Percentiles rank a stretch among this genome's conserved stretches.
Conservation (phyloP, 2,329 filamentous ascomycete genomes). For the Orbilia javanica region DNA sequence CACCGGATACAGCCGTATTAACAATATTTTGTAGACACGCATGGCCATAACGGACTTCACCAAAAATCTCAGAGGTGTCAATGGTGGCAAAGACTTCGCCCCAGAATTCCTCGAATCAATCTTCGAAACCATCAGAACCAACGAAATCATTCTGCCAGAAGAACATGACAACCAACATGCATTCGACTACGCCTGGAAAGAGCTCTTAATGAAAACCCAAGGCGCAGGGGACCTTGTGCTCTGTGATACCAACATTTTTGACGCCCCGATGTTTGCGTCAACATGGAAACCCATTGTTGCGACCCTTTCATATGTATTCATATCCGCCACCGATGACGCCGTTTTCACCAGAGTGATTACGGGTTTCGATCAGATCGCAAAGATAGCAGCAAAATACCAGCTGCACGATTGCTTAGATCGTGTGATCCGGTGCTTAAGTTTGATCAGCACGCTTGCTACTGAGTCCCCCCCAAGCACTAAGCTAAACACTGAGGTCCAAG, state of each 20-base stretch:
- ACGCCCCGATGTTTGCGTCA: slow-evolving; percentile 96
- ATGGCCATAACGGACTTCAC: slow-evolving; percentile 89
- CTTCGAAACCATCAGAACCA: slow-evolving; percentile 88
- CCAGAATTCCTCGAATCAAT: slow-evolving; percentile 86
- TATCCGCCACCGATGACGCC: slow-evolving; percentile 96
- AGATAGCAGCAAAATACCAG: slow-evolving; percentile 86
- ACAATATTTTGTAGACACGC: slow-evolving; percentile 73
- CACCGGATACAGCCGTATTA: not conserved
- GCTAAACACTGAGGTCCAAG: slow-evolving; percentile 95
- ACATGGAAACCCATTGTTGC: slow-evolving; percentile 96
- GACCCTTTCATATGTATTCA: slow-evolving; percentile 96
- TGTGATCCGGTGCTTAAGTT: slow-evolving; percentile 88
- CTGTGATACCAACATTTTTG: slow-evolving; percentile 88
- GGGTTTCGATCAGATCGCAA: slow-evolving; percentile 95
- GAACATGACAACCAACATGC: slow-evolving; percentile 69
- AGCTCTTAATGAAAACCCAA: slow-evolving; percentile 86
- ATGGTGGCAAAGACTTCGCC: slow-evolving; percentile 85
- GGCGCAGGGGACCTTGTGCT: slow-evolving; percentile 79
- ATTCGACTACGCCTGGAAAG: slow-evolving; percentile 80
- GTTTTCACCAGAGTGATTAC: slow-evolving; percentile 94
- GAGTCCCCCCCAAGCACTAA: slow-evolving; percentile 82
- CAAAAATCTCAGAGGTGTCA: slow-evolving; percentile 89
- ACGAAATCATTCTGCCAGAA: slow-evolving; percentile 96
- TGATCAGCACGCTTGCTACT: slow-evolving; percentile 88
- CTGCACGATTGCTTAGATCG: slow-evolving; percentile 90